Evolutionary conservation across 164 flowering plant genomes (phyloP).

Genomic region (Aristolochia californica): DNA sequence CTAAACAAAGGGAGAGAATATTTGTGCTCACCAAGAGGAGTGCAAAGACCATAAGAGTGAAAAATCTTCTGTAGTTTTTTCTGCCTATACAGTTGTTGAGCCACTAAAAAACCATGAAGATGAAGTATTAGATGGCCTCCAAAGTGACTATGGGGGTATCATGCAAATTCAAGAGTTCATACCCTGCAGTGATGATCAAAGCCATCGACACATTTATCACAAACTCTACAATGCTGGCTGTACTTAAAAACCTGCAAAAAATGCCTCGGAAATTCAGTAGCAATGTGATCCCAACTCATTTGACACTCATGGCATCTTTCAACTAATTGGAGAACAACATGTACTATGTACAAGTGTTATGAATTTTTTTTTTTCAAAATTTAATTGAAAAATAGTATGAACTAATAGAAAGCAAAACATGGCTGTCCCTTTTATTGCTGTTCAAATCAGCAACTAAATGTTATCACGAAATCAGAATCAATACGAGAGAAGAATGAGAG

Average conservation of each 20-base stretch:
- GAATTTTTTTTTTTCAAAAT: no score
- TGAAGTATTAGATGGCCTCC: slow-evolving; percentile 5
- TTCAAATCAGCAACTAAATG: no score
- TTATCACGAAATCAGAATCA: no score
- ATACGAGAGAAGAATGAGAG: no score
- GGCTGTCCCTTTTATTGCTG: no score
- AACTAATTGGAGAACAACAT: no score
- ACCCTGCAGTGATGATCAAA: slow-evolving; percentile 99
- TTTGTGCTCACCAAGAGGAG: slow-evolving; percentile 74
- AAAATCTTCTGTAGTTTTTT: slow-evolving; percentile 80
- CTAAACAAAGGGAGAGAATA: slow-evolving; percentile 9
- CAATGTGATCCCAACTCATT: not conserved
- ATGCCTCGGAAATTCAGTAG: not conserved
- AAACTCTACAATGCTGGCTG: slow-evolving; percentile 98
- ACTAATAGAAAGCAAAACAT: no score
- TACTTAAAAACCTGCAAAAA: slow-evolving; percentile 76
- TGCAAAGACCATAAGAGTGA: slow-evolving; percentile 82
- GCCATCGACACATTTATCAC: slow-evolving; percentile 93
- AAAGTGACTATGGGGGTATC: not conserved
- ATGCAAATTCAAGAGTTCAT: slow-evolving; percentile 12
- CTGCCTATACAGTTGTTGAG: slow-evolving; percentile 94
- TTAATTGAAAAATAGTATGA: no score
- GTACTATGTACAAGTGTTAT: no score
- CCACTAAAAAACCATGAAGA: slow-evolving; percentile 64
- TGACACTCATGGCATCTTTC: not conserved